phyloP scores from a whole-genome alignment of 495 filamentous ascomycete species.

The Mytilinidion resinicola region DNA sequence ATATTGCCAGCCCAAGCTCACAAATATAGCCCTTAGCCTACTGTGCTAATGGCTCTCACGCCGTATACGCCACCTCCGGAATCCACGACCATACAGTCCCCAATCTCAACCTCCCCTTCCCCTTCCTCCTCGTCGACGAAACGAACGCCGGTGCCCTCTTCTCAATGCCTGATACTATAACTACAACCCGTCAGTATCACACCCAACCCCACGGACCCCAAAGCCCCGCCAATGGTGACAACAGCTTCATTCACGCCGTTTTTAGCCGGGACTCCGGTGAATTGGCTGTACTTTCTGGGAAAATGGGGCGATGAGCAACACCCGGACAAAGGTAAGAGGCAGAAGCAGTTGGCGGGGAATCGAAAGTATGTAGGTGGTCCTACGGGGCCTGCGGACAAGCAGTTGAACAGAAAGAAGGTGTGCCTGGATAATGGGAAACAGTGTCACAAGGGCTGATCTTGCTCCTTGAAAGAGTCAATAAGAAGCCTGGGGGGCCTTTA shows the following conservation, averaged over 20 bases:
- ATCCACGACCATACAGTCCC: constrained; percentile 30
- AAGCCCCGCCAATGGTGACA: background rate
- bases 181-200: constrained; percentile 32
- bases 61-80: constrained; percentile 50
- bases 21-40: constrained; percentile 48
- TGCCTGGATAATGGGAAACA: constrained; percentile 17
- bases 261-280: constrained; percentile 38
- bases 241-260: constrained; percentile 32
- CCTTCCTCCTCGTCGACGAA: constrained; percentile 19
- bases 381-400: constrained; percentile 25
- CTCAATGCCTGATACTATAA: constrained; percentile 46
- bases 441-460: background rate
- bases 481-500: no score
- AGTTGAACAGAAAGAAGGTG: constrained; percentile 17
- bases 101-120: constrained; percentile 24
- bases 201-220: constrained; percentile 15
- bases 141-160: constrained; percentile 37
- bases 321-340: constrained; percentile 33
- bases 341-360: constrained; percentile 10
- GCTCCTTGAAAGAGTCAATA: background rate
- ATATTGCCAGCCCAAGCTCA: no score
- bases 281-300: constrained; percentile 49
- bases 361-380: constrained; percentile 23
- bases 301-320: constrained; percentile 54
- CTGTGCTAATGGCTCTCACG: constrained; percentile 53